Base-by-base conservation (phyloP, 1,139 yeast genomes). In the Pichia sp. region DNA sequence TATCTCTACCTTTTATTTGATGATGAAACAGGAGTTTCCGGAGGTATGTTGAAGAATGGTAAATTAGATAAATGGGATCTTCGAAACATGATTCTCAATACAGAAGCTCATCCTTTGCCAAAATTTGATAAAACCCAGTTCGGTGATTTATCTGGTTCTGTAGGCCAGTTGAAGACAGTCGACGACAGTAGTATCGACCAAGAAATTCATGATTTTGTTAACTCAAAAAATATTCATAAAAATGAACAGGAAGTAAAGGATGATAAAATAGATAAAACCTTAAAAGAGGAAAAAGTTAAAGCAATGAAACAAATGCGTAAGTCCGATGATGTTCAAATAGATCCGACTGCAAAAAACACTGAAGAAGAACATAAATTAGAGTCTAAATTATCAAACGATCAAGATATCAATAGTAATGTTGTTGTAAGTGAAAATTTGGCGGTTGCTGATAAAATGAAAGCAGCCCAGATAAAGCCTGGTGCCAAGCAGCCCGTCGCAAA, bases 61-160 rank as follows among this genome's bases (percentile, higher is more conserved):
- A 38, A 44, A 27, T 70, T 74, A 55, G 80, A 79, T 41, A 67
- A 82, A 49, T 60, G 63, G 62, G 61, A 58, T 40, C 41, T 62
- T 35, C 52, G 54, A 27, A 56, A 58, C 35, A 76, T 82, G 48
- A 90, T 90, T 2, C 87, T 87, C 71, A 90, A 87, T 64, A 87
- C 96, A 2, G 96, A 87, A 59, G 97, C 95, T 0, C 97, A 90
- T 63, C 95, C 95, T 37, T 77, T 90, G 67, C 97, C 97, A 23
- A 73, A 69, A 45, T 82, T 84, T 54, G 75, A 74, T 27, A 65
- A 76, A 67, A 72, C 68, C 22, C 60, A 64, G 40, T 80, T 82
- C 58, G 69, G 70, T 45, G 83, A 90, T 2, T 4, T 9, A 23
- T 5, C 8, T n/a, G 22, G 16, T 22, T 3, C n/a, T 11, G 11